Base-by-base conservation (phyloP, 495 filamentous ascomycete species). In the Aspergillus steynii region DNA sequence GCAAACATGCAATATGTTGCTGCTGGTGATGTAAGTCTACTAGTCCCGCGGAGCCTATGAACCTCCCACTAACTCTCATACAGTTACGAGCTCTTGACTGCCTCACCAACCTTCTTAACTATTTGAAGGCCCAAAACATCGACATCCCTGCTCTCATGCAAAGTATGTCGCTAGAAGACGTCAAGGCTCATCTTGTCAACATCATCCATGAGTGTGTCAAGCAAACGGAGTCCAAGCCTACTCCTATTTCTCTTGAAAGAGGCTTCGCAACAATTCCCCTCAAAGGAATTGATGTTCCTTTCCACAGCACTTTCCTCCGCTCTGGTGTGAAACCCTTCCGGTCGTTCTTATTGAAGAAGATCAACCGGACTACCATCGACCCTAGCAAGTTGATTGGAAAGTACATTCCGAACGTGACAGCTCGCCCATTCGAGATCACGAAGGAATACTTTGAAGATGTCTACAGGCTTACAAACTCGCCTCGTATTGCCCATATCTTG, bases 401-500 rank as follows among this genome's bases (percentile, higher is more conserved):
- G 81, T 99, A 99, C 80, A 97, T 99, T 61, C 95, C 95, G 64
- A 99, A 99, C 73, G 95, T 99, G 55, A 99, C 95, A 15, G 95
- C 95, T 34, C 86, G 87, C 69, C 95, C 95, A 15, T 99, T 99
- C 74, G 90, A 95, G 72, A 83, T 99, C 51, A 93, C 91, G 25
- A 97, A 96, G 82, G 96, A 97, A 75, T 99, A 99, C 79, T 99
- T 99, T 74, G 93, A 99, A 82, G 94, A 98, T 69, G 95, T 99
- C 28, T 97, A 97, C 78, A 83, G 83, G 42, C 80, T 99, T 65
- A 99, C 95, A 5, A 97, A 92, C 72, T 93, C 89, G 5, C 95
- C 95, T 48, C 88, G 89, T 75, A 98, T 99, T 67, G 92, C 89
- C 34, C 83, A 90, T 61, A 88, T 99, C 63, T 74, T 99, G 68